Conservation (phyloP, 1,284 basidiomycete species). For the Cryptococcus sp. region DNA sequence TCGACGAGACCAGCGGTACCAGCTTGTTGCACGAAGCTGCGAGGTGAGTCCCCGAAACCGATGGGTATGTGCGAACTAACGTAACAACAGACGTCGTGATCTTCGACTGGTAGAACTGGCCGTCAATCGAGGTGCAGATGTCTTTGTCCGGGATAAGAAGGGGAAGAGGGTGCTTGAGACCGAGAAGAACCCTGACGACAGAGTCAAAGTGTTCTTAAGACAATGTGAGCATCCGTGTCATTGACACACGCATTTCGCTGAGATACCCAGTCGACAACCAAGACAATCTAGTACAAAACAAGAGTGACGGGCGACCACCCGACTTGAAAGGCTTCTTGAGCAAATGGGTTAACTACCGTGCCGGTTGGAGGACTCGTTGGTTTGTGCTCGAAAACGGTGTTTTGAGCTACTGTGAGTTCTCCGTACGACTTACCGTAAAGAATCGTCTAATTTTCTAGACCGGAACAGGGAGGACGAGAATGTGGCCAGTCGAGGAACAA, state of each 20-base stretch:
- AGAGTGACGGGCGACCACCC: conserved; percentile 53
- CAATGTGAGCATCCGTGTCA: conserved; percentile 64
- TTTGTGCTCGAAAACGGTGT: conserved; percentile 86
- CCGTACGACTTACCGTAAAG: neutral
- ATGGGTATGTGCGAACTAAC: neutral
- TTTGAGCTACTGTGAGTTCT: conserved; percentile 58
- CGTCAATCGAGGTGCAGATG: conserved; percentile 80
- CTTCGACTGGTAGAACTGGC: conserved; percentile 75
- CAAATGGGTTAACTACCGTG: conserved; percentile 46
- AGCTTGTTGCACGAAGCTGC: conserved; percentile 87
- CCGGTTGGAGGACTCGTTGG: conserved; percentile 89
- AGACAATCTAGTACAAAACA: conserved; percentile 52
- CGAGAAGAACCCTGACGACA: conserved; percentile 59
- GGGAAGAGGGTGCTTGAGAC: conserved; percentile 71
- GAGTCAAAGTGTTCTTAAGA: conserved; percentile 73
- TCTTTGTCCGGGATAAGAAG: conserved; percentile 76
- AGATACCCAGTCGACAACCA: conserved; percentile 55
- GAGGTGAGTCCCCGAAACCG: conserved; percentile 29
- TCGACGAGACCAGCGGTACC: conserved; percentile 71
- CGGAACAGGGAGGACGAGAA: conserved; percentile 88
- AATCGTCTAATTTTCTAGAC: conserved; percentile 37
- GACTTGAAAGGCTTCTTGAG: conserved; percentile 61
- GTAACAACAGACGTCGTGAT: conserved; percentile 58
- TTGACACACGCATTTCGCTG: neutral
- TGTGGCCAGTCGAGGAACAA: conserved; percentile 78